Evolutionary conservation across 805 yeast species (phyloP), one percentile per base, ranked within the genome.

Genomic region (Metschnikowia reukaufii): DNA sequence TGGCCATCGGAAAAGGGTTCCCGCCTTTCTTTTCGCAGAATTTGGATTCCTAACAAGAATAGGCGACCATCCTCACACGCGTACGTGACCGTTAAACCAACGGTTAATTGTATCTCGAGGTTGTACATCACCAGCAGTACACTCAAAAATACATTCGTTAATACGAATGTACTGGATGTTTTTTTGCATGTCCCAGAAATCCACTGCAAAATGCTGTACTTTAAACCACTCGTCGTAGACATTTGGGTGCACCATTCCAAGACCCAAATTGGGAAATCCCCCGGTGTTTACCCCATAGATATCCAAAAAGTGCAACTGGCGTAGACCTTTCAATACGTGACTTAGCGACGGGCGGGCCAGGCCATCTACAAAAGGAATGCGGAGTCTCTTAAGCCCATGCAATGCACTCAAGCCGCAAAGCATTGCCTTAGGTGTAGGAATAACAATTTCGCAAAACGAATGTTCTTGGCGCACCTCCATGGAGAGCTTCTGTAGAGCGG

Each of bases 141-240:
- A 60, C 51, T 76, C 77, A 62, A 80, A 81, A 13, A 81, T 55
- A 51, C 79, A 75, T 29, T 66, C 64, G 57, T 79, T 78, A 33
- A 81, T 72, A 48, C 78, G 68, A 16, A 81, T 66, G 51, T 76
- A 79, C 40, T 57, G 42, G 27, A 81, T 52, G 1, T 44, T 31
- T 0, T 31, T 32, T 48, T 66, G 70, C 8, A 55, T 45, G 17
- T 65, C 49, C 27, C 65, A 54, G 45, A 77, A 71, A 5, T 68
- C 63, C 34, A 64, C 50, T 1, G 83, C 85, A 6, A 78, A 73
- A 52, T 77, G 81, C 52, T 77, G 81, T 2, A 80, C 79, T 45
- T 78, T 68, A 49, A 70, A 69, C 84, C 84, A 80, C 48, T 76
- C 77, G 57, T 81, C 85, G 56, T 71, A 73, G 3, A 81, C 66